phyloP scores from a whole-genome alignment of 1,139 yeast genomes.

The Geotrichum fermentans region DNA sequence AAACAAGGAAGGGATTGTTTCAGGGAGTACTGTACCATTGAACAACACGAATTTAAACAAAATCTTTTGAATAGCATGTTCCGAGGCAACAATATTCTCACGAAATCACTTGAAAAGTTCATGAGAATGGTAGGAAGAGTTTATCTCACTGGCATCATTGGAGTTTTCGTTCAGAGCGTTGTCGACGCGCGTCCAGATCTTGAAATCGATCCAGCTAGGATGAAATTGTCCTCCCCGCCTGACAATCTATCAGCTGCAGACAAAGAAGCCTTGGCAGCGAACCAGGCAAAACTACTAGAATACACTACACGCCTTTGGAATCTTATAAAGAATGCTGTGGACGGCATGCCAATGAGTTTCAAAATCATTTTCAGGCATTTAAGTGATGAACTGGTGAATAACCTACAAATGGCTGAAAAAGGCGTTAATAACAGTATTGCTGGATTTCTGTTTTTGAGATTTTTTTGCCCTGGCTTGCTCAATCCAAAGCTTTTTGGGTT shows the following conservation, averaged over 20 bases:
- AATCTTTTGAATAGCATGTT: slow-evolving; percentile 61
- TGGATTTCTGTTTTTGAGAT: slow-evolving; percentile 77
- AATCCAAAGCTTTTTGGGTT: slow-evolving; percentile 82
- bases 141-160: slow-evolving; percentile 67
- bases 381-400: slow-evolving; percentile 24
- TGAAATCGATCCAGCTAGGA: slow-evolving; percentile 68
- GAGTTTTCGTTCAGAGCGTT: slow-evolving; percentile 57
- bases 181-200: slow-evolving; percentile 50
- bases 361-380: slow-evolving; percentile 41
- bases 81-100: slow-evolving; percentile 77
- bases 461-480: slow-evolving; percentile 85
- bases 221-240: slow-evolving; percentile 35
- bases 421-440: slow-evolving; percentile 53
- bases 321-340: slow-evolving; percentile 63
- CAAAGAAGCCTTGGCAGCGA: slow-evolving; percentile 43
- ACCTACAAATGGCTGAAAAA: slow-evolving; percentile 23
- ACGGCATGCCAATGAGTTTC: slow-evolving; percentile 70
- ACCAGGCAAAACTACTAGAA: slow-evolving; percentile 48
- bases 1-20: slow-evolving; percentile 8
- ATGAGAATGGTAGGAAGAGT: slow-evolving; percentile 74
- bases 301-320: slow-evolving; percentile 69
- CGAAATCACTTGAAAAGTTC: slow-evolving; percentile 75
- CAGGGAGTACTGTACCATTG: slow-evolving; percentile 12
- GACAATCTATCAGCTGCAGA: slow-evolving; percentile 36
- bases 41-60: slow-evolving; percentile 19